Base-by-base conservation (phyloP, 495 filamentous ascomycete species). In the Hyaloscypha variabilis region DNA sequence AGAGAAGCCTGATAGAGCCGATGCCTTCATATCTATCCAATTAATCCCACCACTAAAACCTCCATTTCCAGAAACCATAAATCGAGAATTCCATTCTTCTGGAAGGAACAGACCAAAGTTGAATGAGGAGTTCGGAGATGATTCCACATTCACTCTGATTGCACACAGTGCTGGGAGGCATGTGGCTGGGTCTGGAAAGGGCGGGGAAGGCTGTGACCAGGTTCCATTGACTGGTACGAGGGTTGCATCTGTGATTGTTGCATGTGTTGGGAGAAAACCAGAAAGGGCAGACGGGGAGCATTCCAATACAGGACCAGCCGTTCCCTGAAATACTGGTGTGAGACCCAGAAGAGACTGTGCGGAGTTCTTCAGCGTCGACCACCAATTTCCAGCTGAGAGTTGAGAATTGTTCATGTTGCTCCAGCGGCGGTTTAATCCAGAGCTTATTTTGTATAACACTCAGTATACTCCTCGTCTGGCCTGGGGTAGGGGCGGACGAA, bases 11-110 rank as follows among this genome's bases (percentile, higher is more conserved):
- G 83, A 80, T 1, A 73, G 66, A 0, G 71, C 70, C 6, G 78
- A 79, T 0, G 73, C 73, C 6, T 74, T 82, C 79, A 85, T 83
- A 62, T 86, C 82, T 21, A 78, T 68, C 78, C 78, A 84, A 64
- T 83, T 83, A 67, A 85, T 82, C 0, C 83, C 83, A 14, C 83
- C 81, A 11, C 75, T 78, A 62, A 82, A 84, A 0, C 79, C 83
- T 29, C 81, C 80, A 67, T 84, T 84, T 1, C 83, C 84, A 8
- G 78, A 74, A 0, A 77, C 69, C 21, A 84, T 74, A 65, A 83
- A 80, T 6, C 81, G 73, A 10, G 67, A 67, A 62, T 85, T 85
- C 85, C 85, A 86, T 11, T 71, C 58, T 0, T 77, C 67, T 0
- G 83, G 85, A 19, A 86, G 67, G 68, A 85, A 82, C 5, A 86